Percentiles rank a stretch among this genome's conserved stretches.
phyloP scores from a whole-genome alignment of 139 green algal genomes.

The Haematococcus sp. region DNA sequence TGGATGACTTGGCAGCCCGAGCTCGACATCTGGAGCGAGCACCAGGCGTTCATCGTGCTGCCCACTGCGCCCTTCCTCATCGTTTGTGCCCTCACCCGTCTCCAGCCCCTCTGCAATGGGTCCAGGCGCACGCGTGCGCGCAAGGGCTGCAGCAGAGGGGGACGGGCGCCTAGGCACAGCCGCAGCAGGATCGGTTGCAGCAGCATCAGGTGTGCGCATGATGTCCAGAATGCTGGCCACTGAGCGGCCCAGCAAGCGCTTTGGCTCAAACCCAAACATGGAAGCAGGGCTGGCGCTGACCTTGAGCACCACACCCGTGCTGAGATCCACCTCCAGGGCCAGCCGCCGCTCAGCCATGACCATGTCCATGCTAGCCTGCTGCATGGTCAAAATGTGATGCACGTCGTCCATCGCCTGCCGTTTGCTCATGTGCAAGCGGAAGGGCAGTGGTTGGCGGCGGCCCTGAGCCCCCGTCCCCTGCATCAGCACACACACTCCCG shows the following conservation, averaged over 20 bases:
- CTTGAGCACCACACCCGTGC: not conserved
- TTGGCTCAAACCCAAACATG: not conserved
- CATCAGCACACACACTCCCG: not conserved
- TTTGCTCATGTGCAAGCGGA: too few relatives aligned
- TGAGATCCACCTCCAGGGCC: too few relatives aligned
- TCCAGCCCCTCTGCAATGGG: too few relatives aligned
- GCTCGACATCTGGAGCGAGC: not conserved
- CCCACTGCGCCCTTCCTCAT: too few relatives aligned
- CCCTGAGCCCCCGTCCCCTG: not conserved
- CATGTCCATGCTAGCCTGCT: not conserved
- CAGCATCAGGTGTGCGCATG: not conserved
- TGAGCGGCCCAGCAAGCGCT: not conserved
- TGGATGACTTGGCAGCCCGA: not conserved
- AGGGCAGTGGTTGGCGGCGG: not conserved
- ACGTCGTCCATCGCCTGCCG: not conserved
- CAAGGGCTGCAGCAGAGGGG: not conserved
- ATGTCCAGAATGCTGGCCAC: not conserved
- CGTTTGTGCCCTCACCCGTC: not conserved
- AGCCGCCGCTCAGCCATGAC: conserved; percentile 8
- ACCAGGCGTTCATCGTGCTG: too few relatives aligned
- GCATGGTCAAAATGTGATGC: not conserved
- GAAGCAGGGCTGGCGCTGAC: not conserved
- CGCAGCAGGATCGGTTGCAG: not conserved
- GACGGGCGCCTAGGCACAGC: not conserved
- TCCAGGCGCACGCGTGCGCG: too few relatives aligned